Evolutionary conservation across 495 filamentous ascomycete genomes (phyloP), one percentile per base, ranked within the genome.

Genomic region (Sphaerosporella brunnea): DNA sequence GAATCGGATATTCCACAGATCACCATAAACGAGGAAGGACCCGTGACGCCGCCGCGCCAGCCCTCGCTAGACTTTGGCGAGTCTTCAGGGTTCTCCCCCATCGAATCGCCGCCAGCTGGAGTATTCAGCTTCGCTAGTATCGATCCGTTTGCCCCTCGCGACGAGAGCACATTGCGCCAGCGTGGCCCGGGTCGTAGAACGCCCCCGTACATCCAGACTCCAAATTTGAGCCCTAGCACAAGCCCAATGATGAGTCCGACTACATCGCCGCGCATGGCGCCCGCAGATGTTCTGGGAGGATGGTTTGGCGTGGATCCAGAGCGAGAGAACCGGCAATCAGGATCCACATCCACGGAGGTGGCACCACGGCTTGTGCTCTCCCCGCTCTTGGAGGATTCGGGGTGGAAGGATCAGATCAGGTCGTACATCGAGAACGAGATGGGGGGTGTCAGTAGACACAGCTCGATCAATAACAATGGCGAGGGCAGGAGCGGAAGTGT

Each of bases 1-100:
- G 94, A 94, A 51, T 79, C 75, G 40, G 70, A 71, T 47, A 35
- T 23, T 57, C 38, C 51, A 58, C 38, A 45, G 55, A 8, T 42
- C 45, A 40, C 48, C 46, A 46, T 50, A 26, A 20, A 19, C 32
- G 15, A 24, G 21, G 28, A 42, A 39, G 55, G 47, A 11, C 57
- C 60, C 19, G 66, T 61, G 60, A 60, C 62, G 47, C 67, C 65
- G 11, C 65, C 67, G 4, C 54, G 36, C 41, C 47, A 61, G n/a
- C 66, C 65, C 4, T 55, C 53, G 0, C 49, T 54, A 5, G 62
- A 63, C 41, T 19, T 52, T 3, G 56, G 55, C 23, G 59, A 49
- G 10, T 28, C 18, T 36, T 23, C 18, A 10, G 45, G 45, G 28
- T 42, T 36, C 15, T 10, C 10, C 24, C 30, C 43, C 20, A 49